These are phyloP conservation scores for Kwoniella heveanensis DNA, from an alignment of 768 basidiomycete genomes.

Conservation along the genomic window DNA sequence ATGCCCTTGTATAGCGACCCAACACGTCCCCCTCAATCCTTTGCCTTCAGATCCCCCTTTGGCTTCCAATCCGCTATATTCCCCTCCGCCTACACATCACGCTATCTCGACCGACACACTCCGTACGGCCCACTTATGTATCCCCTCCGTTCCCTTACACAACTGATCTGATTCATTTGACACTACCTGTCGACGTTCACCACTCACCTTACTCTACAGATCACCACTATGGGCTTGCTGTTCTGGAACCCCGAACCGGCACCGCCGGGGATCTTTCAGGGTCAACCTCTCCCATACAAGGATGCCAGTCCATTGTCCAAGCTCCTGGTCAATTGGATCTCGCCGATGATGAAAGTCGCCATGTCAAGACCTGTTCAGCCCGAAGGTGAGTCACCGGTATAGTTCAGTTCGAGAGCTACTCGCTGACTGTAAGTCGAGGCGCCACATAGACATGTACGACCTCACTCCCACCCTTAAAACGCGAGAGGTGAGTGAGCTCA, in stretches of 20 bases:
- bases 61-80: too few relatives aligned
- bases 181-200: too few relatives aligned
- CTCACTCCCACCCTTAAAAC: constrained; percentile 19
- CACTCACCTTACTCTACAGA: not conserved
- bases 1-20: too few relatives aligned
- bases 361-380: constrained; percentile 13
- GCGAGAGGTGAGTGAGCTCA: constrained; percentile 20
- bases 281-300: constrained; percentile 11
- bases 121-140: too few relatives aligned
- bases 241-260: constrained; percentile 13
- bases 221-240: not conserved
- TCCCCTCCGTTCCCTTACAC: too few relatives aligned
- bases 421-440: too few relatives aligned
- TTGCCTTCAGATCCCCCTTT: too few relatives aligned
- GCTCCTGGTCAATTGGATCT: constrained; percentile 20
- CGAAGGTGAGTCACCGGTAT: constrained; percentile 18
- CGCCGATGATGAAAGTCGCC: constrained; percentile 16
- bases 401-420: too few relatives aligned
- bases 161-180: too few relatives aligned
- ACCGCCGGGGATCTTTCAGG: constrained; percentile 15
- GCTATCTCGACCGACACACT: too few relatives aligned
- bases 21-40: too few relatives aligned
- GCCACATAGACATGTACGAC: constrained; percentile 23
- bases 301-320: constrained; percentile 10
- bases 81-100: too few relatives aligned